Percentiles rank a stretch among this genome's conserved stretches.
Conservation (phyloP, 495 filamentous ascomycete species). For the Aspergillus carlsbadensis region DNA sequence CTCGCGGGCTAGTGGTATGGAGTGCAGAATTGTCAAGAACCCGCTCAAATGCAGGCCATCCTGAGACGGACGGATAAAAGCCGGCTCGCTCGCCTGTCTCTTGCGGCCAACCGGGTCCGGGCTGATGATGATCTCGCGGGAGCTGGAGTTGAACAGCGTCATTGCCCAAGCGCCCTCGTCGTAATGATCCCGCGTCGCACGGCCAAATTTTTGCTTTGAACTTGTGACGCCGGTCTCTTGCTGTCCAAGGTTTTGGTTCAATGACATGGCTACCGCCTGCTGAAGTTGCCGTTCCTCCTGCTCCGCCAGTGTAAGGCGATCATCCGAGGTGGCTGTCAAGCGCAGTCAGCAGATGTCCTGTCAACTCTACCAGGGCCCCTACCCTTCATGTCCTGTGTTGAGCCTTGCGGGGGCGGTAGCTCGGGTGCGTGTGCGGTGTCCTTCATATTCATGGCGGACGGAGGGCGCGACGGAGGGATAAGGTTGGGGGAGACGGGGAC, state of each 20-base stretch:
- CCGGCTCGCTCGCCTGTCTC: constrained; percentile 57
- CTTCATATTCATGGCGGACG: constrained; percentile 58
- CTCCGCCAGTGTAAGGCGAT: constrained; percentile 48
- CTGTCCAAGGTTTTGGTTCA: constrained; percentile 42
- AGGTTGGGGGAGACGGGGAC: constrained; percentile 37
- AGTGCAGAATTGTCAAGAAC: constrained; percentile 75
- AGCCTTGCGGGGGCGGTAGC: constrained; percentile 4
- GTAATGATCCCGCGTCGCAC: constrained; percentile 71
- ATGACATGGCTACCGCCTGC: constrained; percentile 55
- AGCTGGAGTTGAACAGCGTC: constrained; percentile 53
- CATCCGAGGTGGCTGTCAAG: constrained; percentile 38
- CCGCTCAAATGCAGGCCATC: constrained; percentile 60
- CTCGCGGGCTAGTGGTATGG: constrained; percentile 79
- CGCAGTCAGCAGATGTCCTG: neutral
- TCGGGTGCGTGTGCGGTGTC: neutral
- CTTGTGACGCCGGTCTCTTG: constrained; percentile 61
- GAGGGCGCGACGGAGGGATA: constrained; percentile 65
- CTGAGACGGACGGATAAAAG: constrained; percentile 69
- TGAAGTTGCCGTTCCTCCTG: constrained; percentile 59
- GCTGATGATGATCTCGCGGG: constrained; percentile 60
- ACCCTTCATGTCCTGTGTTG: constrained; percentile 25
- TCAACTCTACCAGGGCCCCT: neutral
- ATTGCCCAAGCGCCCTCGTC: constrained; percentile 76
- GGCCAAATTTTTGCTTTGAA: constrained; percentile 58
- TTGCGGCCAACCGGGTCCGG: constrained; percentile 61